phyloP scores from a whole-genome alignment of 1,139 yeast genomes.

The Yamadazyma trypodendri region DNA sequence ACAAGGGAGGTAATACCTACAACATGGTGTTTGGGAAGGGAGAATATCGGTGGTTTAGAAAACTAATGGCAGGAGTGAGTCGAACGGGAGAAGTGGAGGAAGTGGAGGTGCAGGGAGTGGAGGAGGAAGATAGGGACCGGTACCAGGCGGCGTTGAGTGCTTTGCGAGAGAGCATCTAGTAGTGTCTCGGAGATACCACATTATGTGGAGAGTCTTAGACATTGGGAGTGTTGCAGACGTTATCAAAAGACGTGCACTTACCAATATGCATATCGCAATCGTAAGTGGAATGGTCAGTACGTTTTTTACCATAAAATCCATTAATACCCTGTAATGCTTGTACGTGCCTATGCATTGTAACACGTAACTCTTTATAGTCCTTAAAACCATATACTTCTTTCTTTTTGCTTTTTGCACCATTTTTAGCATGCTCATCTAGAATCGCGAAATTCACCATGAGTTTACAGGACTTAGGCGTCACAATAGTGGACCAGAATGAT shows the following conservation, averaged over 20 bases:
- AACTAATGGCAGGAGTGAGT: slow-evolving; percentile 45
- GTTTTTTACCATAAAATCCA: no score
- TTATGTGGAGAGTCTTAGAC: no score
- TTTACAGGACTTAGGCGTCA: slow-evolving; percentile 31
- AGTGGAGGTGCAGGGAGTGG: slow-evolving; percentile 20
- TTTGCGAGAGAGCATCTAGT: no score
- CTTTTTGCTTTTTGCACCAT: neutral
- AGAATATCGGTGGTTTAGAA: slow-evolving; percentile 66
- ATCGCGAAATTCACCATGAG: slow-evolving; percentile 10
- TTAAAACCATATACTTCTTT: no score
- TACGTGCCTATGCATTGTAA: no score
- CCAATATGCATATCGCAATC: no score
- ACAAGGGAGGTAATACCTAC: slow-evolving; percentile 70
- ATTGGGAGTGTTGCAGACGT: no score
- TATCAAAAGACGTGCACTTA: no score
- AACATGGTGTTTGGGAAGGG: slow-evolving; percentile 72
- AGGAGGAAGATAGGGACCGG: slow-evolving; percentile 24
- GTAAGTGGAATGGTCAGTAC: no score
- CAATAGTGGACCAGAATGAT: slow-evolving; percentile 70
- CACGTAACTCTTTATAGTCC: no score
- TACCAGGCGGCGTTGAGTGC: slow-evolving; percentile 21
- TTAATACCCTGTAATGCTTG: no score
- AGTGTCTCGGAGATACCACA: no score
- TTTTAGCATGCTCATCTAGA: neutral
- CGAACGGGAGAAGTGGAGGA: slow-evolving; percentile 24